These are phyloP conservation scores for Filobasidium floriforme DNA, from an alignment of 768 basidiomycete species.

Conservation along the genomic window DNA sequence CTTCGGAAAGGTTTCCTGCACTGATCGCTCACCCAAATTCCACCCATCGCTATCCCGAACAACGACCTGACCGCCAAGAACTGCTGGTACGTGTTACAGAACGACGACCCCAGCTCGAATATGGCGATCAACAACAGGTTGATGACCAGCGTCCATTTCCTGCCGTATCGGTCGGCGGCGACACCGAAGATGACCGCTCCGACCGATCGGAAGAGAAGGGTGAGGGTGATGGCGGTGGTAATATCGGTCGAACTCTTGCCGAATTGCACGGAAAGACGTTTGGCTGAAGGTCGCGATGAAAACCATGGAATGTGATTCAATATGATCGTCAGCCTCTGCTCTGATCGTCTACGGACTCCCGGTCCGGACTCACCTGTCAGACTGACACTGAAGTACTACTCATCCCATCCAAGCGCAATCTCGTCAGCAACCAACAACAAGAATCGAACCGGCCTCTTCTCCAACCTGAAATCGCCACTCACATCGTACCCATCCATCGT, in stretches of 20 bases:
- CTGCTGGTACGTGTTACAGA: conserved; percentile 63
- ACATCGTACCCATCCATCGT: conserved; percentile 71
- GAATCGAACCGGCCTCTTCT: not conserved
- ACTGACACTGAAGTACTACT: conserved; percentile 59
- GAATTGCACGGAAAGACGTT: conserved; percentile 36
- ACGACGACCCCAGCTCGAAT: conserved; percentile 73
- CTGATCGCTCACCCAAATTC: conserved; percentile 15
- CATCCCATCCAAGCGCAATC: not conserved
- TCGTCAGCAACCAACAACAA: not conserved
- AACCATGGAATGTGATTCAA: too few relatives aligned
- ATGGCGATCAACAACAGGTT: conserved; percentile 19
- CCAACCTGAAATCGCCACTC: not conserved
- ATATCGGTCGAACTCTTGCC: conserved; percentile 29
- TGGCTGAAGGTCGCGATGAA: too few relatives aligned
- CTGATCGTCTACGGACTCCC: too few relatives aligned
- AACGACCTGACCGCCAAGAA: conserved; percentile 68
- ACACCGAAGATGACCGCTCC: conserved; percentile 65
- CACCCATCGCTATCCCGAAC: conserved; percentile 55
- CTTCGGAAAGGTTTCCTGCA: too few relatives aligned
- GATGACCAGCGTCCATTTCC: conserved; percentile 70
- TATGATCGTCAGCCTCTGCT: too few relatives aligned
- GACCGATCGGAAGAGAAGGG: conserved; percentile 77
- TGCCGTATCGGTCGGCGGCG: conserved; percentile 77
- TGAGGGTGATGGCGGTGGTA: conserved; percentile 80
- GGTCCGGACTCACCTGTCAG: conserved; percentile 38